A percentile compares a stretch with the other conserved stretches of the same genome.
phyloP scores from a whole-genome alignment of 2,329 filamentous ascomycete genomes.

The Calonectria hawksworthii region DNA sequence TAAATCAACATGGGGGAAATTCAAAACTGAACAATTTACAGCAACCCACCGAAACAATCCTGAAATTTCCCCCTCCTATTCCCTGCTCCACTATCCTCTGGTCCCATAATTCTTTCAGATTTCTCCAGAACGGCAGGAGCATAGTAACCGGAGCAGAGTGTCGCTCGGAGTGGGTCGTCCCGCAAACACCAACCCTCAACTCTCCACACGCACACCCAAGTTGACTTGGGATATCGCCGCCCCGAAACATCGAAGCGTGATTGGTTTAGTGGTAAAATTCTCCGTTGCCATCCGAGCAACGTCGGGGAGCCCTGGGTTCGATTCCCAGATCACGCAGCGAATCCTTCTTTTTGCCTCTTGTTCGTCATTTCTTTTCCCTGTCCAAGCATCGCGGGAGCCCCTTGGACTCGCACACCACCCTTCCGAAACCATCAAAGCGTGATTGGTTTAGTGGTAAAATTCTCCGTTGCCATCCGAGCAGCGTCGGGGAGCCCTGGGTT shows the following conservation, averaged over 20 bases:
- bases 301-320: conserved; percentile 23
- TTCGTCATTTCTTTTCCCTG: too few species aligned
- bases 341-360: too few species aligned
- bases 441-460: conserved; percentile 28
- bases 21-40: background rate
- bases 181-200: background rate
- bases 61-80: background rate
- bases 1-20: background rate
- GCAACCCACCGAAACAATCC: background rate
- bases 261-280: conserved; percentile 26
- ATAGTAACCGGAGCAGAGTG: background rate
- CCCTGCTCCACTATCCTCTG: background rate
- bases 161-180: background rate
- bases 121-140: background rate
- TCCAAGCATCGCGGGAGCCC: too few species aligned
- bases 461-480: conserved; percentile 21
- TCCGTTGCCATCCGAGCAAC: conserved; percentile 20
- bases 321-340: conserved; percentile 20
- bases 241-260: conserved; percentile 1
- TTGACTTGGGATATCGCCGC: background rate
- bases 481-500: conserved; percentile 24
- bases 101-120: background rate
- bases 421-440: background rate
- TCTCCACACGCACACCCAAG: background rate
- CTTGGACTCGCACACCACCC: too few species aligned